A percentile compares a stretch with the other conserved stretches of the same genome.
Evolutionary conservation across 2,329 filamentous ascomycete genomes (phyloP).

Genomic region (Cercospora citrullina): DNA sequence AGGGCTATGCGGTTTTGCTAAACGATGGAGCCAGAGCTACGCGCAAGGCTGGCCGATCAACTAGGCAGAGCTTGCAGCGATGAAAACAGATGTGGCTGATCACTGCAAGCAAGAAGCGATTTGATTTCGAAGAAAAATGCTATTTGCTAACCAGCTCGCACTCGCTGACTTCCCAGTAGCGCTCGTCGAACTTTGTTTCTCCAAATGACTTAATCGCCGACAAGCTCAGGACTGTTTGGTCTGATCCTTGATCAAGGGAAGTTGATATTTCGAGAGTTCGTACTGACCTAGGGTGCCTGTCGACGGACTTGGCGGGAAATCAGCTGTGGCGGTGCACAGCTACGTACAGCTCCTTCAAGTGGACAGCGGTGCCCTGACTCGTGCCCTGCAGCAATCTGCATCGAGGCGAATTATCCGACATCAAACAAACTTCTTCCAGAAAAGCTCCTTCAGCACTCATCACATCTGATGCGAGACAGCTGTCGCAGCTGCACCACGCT

Average conservation of each 20-base stretch:
- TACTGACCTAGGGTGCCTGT: conserved; percentile 1
- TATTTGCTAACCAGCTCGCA: background rate
- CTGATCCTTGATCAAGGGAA: background rate
- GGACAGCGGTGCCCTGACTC: conserved; percentile 8
- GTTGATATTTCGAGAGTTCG: background rate
- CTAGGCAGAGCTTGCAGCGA: background rate
- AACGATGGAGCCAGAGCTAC: background rate
- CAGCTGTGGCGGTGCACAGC: conserved; percentile 13
- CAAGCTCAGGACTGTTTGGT: background rate
- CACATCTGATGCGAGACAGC: conserved; percentile 5
- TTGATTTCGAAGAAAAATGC: background rate
- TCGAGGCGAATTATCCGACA: conserved; percentile 12
- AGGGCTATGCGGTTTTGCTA: background rate
- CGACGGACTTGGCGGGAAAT: background rate
- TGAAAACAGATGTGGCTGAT: background rate
- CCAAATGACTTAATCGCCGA: background rate
- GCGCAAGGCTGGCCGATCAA: background rate
- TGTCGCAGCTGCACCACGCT: background rate
- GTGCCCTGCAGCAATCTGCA: conserved; percentile 8
- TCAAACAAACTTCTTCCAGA: conserved; percentile 11
- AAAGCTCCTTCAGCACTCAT: background rate
- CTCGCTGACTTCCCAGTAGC: background rate
- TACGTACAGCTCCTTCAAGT: background rate
- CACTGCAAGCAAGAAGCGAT: background rate
- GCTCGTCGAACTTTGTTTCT: background rate